A percentile compares a stretch with the other conserved stretches of the same genome.
phyloP scores from a whole-genome alignment of 2,329 filamentous ascomycete genomes.

The Lachnellula hyalina region DNA sequence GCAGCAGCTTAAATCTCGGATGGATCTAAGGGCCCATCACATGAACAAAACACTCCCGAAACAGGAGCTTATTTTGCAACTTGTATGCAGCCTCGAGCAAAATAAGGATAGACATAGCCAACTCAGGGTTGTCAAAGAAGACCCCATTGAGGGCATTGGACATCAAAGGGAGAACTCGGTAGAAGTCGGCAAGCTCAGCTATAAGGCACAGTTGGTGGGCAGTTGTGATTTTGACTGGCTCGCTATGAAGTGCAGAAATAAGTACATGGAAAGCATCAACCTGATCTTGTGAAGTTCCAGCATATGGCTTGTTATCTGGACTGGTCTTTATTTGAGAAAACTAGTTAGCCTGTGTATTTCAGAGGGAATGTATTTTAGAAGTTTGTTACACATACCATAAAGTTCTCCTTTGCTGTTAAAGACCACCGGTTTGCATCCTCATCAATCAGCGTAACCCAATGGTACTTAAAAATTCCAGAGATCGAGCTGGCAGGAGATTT shows the following conservation, averaged over 20 bases:
- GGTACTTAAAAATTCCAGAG: not conserved
- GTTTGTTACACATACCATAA: not conserved
- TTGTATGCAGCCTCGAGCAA: not conserved
- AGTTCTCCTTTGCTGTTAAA: not conserved
- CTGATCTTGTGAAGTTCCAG: not conserved
- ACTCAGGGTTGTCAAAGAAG: not conserved
- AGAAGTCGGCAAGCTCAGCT: not conserved
- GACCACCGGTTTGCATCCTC: not conserved
- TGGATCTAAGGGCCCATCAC: not conserved
- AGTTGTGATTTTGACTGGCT: not conserved
- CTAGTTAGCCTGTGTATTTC: too few species aligned
- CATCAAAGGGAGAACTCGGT: not conserved
- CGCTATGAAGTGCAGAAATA: not conserved
- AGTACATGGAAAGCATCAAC: not conserved
- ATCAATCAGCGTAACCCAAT: slow-evolving; percentile 2
- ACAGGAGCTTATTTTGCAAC: not conserved
- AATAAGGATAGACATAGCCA: not conserved
- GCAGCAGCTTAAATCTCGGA: not conserved
- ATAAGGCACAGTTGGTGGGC: not conserved
- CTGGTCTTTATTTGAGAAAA: not conserved
- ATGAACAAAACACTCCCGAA: not conserved
- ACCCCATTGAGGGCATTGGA: not conserved
- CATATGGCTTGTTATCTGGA: not conserved
- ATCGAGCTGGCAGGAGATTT: not conserved
- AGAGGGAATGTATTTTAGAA: too few species aligned